Evolutionary conservation across 345 rosid genomes (phyloP), one percentile per base, ranked within the genome.

Genomic region (Lepidium didymum): DNA sequence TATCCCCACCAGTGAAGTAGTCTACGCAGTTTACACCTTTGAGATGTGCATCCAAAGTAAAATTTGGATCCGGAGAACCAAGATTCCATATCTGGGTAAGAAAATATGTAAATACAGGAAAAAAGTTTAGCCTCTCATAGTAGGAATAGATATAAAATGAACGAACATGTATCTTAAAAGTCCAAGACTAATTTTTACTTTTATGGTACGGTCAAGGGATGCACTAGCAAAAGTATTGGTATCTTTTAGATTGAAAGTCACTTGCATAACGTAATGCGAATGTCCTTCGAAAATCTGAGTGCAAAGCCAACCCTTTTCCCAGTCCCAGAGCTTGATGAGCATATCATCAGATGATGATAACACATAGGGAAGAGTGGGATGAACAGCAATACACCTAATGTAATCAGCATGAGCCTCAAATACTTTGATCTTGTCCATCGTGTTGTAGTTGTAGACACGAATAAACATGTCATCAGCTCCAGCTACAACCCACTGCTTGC

Each of bases 241-340:
- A 71, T 87, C 91, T 74, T 87, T 86, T 0, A 90, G 96, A 61
- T 90, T 86, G 79, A 90, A 84, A 31, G 94, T 85, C 35, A 86
- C 91, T 78, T 90, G 91, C 94, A 90, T 90, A 42, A 90, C 96
- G 78, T 90, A 90, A 78, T 90, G 95, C n/a, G 86, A 82, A 65
- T 90, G 96, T 1, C 96, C 96, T 70, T 84, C 92, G 47, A 90
- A 90, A 41, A 88, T 82, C 71, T 78, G 87, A 49, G 80, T 73
- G 58, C 96, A 90, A 29, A 70, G 64, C 94, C 94, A 90, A 37
- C 83, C 92, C 64, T 87, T 90, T 69, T 84, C 95, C 96, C 95
- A 87, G 50, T 90, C 92, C 96, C 96, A 90, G 60, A 87, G 88
- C 69, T 90, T 90, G 72, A 87, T 85, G 73, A 87, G 90, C 87